These are phyloP conservation scores for Nigrograna mackinnonii DNA, from an alignment of 2,329 filamentous ascomycete species.

Conservation along the genomic window DNA sequence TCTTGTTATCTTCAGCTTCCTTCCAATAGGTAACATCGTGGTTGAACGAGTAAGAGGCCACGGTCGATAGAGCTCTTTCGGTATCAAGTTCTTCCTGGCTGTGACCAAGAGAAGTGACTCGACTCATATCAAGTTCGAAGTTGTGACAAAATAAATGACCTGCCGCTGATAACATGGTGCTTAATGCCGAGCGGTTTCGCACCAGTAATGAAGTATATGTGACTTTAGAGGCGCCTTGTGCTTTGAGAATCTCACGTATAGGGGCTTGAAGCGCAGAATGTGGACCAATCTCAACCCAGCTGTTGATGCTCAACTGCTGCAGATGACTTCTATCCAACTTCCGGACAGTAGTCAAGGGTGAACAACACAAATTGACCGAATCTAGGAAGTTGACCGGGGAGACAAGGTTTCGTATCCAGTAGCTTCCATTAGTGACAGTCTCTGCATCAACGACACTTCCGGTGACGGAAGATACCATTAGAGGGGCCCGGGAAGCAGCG, in stretches of 20 bases:
- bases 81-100: too few relatives aligned
- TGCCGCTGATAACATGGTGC: background rate
- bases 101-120: too few relatives aligned
- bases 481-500: background rate
- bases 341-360: too few relatives aligned
- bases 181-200: background rate
- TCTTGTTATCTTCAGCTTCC: slow-evolving; percentile 1
- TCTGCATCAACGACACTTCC: background rate
- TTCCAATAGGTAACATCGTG: slow-evolving; percentile 23
- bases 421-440: background rate
- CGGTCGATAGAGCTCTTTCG: background rate
- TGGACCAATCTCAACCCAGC: slow-evolving; percentile 47
- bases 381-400: slow-evolving; percentile 3
- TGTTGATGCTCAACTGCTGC: background rate
- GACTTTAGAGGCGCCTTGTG: too few relatives aligned
- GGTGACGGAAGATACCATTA: slow-evolving; percentile 3
- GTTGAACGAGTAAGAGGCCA: slow-evolving; percentile 25
- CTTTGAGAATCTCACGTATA: slow-evolving; percentile 2
- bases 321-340: slow-evolving; percentile 1
- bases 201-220: slow-evolving; percentile 1
- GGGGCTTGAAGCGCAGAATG: slow-evolving; percentile 46
- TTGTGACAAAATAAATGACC: background rate
- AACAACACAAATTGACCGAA: slow-evolving; percentile 1
- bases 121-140: background rate
- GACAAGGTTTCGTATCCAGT: slow-evolving; percentile 6